Evolutionary conservation across 108 stramenopile species (phyloP).

Genomic region (Schizochytrium sp.): DNA sequence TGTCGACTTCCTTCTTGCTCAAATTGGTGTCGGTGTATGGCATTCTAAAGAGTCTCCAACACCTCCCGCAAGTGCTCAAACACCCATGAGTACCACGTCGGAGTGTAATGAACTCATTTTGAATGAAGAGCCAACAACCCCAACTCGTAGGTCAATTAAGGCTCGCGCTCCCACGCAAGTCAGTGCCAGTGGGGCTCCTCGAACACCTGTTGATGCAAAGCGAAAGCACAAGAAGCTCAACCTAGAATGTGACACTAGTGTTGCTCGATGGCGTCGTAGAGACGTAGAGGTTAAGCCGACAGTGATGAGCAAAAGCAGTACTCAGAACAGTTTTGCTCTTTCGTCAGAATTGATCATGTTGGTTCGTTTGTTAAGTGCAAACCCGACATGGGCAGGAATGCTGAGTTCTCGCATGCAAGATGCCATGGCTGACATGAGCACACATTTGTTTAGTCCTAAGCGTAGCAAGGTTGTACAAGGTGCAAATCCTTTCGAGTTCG

Average conservation of each 20-base stretch:
- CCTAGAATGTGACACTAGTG: conserved; percentile 19
- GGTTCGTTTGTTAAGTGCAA: neutral
- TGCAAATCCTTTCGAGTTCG: neutral
- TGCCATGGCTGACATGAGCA: conserved; percentile 11
- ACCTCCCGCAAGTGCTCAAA: neutral
- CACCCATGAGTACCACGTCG: neutral
- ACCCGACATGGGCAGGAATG: neutral
- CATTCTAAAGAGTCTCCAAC: conserved; percentile 13
- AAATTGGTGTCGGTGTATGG: conserved; percentile 56
- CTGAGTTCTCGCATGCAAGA: conserved; percentile 44
- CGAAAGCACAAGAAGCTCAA: neutral
- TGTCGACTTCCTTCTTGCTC: conserved; percentile 43
- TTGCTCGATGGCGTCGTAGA: neutral
- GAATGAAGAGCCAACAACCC: too few relatives aligned
- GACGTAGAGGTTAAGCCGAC: conserved; percentile 31
- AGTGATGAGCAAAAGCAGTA: neutral
- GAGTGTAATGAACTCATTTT: neutral
- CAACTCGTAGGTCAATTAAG: too few relatives aligned
- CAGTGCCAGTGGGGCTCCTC: too few relatives aligned
- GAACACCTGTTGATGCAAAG: neutral
- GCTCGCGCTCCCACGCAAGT: too few relatives aligned
- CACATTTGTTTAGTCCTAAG: conserved; percentile 40
- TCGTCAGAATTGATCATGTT: conserved; percentile 49
- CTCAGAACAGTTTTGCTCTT: conserved; percentile 54
- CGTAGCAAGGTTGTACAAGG: neutral